Percentiles rank a stretch among this genome's conserved stretches.
These are phyloP conservation scores for Malassezia pachydermatis DNA, from an alignment of 1,284 basidiomycete species.

Conservation along the genomic window DNA sequence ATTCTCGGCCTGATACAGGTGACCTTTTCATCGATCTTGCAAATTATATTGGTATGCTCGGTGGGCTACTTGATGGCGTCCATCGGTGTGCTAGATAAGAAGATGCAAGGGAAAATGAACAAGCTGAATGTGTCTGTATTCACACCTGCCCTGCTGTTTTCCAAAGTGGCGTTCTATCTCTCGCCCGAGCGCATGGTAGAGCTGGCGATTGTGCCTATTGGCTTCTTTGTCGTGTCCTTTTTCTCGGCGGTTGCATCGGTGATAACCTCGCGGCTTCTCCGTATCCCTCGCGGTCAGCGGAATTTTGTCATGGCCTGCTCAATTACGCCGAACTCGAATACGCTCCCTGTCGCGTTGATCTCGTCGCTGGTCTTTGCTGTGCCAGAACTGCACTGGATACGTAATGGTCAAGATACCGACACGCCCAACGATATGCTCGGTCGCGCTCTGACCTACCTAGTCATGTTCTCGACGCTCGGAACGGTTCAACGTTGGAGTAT, in stretches of 20 bases:
- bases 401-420: slow-evolving; percentile 56
- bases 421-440: slow-evolving; percentile 78
- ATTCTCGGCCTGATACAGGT: slow-evolving; percentile 32
- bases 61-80: slow-evolving; percentile 74
- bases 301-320: slow-evolving; percentile 49
- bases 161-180: slow-evolving; percentile 70
- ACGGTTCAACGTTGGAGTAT: slow-evolving; percentile 57
- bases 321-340: slow-evolving; percentile 64
- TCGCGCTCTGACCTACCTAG: slow-evolving; percentile 79
- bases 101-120: slow-evolving; percentile 56
- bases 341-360: slow-evolving; percentile 81
- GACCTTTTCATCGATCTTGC: slow-evolving; percentile 59
- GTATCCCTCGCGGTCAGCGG: slow-evolving; percentile 46
- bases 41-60: slow-evolving; percentile 76
- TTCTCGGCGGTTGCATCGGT: slow-evolving; percentile 46
- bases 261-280: slow-evolving; percentile 36
- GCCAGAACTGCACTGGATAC: slow-evolving; percentile 69
- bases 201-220: slow-evolving; percentile 81
- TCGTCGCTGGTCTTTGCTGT: slow-evolving; percentile 78
- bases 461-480: slow-evolving; percentile 81
- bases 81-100: slow-evolving; percentile 73
- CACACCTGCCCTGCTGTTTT: slow-evolving; percentile 82
- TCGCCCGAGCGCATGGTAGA: slow-evolving; percentile 65
- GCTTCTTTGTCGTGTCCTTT: slow-evolving; percentile 56
- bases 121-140: slow-evolving; percentile 72